These are phyloP conservation scores for Penicillium oxalicum DNA, from an alignment of 2,329 filamentous ascomycete genomes.

Conservation along the genomic window DNA sequence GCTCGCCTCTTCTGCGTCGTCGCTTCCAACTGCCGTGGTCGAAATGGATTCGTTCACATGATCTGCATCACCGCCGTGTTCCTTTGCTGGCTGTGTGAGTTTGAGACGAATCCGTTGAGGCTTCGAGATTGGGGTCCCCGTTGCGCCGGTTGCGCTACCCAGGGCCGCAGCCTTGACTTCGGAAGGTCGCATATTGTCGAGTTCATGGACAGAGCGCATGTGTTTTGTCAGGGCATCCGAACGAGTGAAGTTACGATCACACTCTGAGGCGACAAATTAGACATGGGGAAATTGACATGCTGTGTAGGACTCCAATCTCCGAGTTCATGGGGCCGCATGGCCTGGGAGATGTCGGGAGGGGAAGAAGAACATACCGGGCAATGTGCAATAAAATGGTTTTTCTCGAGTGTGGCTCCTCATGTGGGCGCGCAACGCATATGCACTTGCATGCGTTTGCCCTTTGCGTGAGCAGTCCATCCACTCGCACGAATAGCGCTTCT, in stretches of 20 bases:
- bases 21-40: slow-evolving; percentile 21
- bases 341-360: neutral
- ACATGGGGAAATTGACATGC: neutral
- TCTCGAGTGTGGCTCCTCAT: slow-evolving; percentile 97
- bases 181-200: slow-evolving; percentile 75
- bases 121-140: slow-evolving; percentile 28
- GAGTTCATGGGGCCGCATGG: neutral
- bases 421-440: slow-evolving; percentile 91
- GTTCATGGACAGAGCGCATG: slow-evolving; percentile 98
- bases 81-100: slow-evolving; percentile 32
- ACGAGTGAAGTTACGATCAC: slow-evolving; percentile 90
- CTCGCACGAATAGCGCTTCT: slow-evolving; percentile 98
- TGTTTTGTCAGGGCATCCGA: slow-evolving; percentile 96
- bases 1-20: slow-evolving; percentile 29
- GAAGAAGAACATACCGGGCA: slow-evolving; percentile 62
- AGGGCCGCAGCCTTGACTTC: slow-evolving; percentile 38
- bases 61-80: slow-evolving; percentile 19
- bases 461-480: slow-evolving; percentile 88
- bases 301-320: neutral
- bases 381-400: slow-evolving; percentile 94
- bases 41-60: slow-evolving; percentile 16
- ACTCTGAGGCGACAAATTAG: slow-evolving; percentile 56
- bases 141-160: slow-evolving; percentile 13
- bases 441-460: slow-evolving; percentile 85
- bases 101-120: slow-evolving; percentile 40